phyloP scores from a whole-genome alignment of 495 filamentous ascomycete genomes.

The Podospora comata region DNA sequence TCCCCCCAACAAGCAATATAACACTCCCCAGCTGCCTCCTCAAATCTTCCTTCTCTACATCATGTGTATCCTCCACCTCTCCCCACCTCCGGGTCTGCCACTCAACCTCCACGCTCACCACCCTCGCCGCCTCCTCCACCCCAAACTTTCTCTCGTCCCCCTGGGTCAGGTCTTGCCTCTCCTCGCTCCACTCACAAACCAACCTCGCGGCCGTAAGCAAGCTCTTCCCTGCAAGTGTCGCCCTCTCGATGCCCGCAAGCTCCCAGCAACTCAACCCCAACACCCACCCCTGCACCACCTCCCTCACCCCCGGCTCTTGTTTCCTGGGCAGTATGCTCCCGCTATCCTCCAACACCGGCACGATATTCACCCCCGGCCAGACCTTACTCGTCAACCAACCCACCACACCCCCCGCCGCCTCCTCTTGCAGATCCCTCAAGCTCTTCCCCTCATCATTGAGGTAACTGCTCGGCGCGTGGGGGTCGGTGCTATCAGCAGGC shows the following conservation, averaged over 20 bases:
- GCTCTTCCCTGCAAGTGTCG: slow-evolving; percentile 79
- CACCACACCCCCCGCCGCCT: slow-evolving; percentile 63
- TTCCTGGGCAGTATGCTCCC: slow-evolving; percentile 65
- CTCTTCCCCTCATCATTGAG: slow-evolving; percentile 41
- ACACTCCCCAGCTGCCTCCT: slow-evolving; percentile 84
- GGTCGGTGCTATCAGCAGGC: slow-evolving; percentile 38
- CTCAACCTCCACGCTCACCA: slow-evolving; percentile 76
- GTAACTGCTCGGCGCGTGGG: slow-evolving; percentile 24
- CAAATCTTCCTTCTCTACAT: slow-evolving; percentile 92
- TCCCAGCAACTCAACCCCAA: slow-evolving; percentile 66
- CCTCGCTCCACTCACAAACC: slow-evolving; percentile 84
- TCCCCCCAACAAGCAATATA: slow-evolving; percentile 69
- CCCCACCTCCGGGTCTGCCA: slow-evolving; percentile 94
- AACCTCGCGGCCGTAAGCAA: slow-evolving; percentile 72
- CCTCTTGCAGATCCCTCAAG: slow-evolving; percentile 70
- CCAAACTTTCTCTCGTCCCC: slow-evolving; percentile 46
- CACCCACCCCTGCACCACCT: slow-evolving; percentile 79
- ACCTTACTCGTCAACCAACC: slow-evolving; percentile 64
- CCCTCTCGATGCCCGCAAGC: slow-evolving; percentile 81
- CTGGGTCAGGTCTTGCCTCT: slow-evolving; percentile 29
- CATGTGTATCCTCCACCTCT: slow-evolving; percentile 96
- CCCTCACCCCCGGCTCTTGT: slow-evolving; percentile 68
- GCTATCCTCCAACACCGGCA: slow-evolving; percentile 57
- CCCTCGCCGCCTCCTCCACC: slow-evolving; percentile 68
- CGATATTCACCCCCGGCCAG: slow-evolving; percentile 83